Conservation (phyloP, 345 rosid species). For the Brassica nigra region DNA sequence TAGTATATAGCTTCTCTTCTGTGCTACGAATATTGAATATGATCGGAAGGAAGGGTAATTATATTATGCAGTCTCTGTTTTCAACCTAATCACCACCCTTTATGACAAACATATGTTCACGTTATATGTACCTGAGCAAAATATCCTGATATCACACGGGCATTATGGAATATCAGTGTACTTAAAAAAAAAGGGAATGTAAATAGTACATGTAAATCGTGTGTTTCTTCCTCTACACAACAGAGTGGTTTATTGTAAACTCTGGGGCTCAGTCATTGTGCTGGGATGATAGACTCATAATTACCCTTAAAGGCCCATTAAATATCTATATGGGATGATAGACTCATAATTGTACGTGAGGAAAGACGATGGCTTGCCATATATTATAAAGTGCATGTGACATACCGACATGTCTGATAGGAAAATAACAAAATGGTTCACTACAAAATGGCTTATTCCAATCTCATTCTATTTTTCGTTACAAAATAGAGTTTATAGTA, state of each 20-base stretch:
- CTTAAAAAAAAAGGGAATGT: neutral
- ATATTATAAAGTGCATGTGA: conserved; percentile 31
- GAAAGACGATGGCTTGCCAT: conserved; percentile 27
- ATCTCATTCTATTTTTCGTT: too few species aligned
- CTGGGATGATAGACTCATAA: neutral
- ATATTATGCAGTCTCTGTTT: conserved; percentile 28
- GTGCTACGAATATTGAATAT: neutral
- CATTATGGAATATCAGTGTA: neutral
- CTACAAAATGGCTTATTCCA: too few species aligned
- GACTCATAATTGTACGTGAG: neutral
- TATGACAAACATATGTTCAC: conserved; percentile 1
- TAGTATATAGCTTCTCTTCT: neutral
- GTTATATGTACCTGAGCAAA: conserved; percentile 11
- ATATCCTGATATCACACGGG: neutral
- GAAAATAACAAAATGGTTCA: conserved; percentile 14
- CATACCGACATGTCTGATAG: conserved; percentile 22
- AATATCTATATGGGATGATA: neutral
- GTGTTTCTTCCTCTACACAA: neutral
- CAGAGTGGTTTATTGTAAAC: neutral
- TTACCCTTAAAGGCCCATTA: conserved; percentile 11
- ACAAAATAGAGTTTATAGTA: too few species aligned
- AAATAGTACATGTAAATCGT: neutral
- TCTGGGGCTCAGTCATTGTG: conserved; percentile 1
- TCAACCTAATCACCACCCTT: conserved; percentile 27
- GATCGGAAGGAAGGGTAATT: neutral